These are phyloP conservation scores for Lodderomyces pseudojiufengensis DNA, from an alignment of 1,139 yeast species.

Conservation along the genomic window DNA sequence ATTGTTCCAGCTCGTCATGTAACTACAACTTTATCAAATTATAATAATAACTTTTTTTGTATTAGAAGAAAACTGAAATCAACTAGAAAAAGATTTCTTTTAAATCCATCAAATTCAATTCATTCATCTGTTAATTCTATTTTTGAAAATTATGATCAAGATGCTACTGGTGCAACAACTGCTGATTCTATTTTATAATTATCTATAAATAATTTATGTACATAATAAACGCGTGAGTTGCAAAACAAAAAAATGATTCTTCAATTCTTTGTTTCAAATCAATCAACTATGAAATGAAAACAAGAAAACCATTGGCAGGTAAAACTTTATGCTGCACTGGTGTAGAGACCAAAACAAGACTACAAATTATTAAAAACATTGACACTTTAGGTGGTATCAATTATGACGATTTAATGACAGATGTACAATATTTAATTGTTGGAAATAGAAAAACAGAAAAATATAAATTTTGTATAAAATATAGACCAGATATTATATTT, in stretches of 20 bases:
- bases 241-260: too few relatives aligned
- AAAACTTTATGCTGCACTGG: constrained; percentile 45
- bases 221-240: too few relatives aligned
- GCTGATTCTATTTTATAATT: constrained; percentile 1
- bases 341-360: constrained; percentile 25
- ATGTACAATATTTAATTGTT: constrained; percentile 63
- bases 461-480: constrained; percentile 57
- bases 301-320: constrained; percentile 28
- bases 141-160: constrained; percentile 1
- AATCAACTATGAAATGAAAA: constrained; percentile 2
- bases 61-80: too few relatives aligned
- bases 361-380: constrained; percentile 38
- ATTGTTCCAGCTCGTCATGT: constrained; percentile 10
- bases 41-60: not conserved
- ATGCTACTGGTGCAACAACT: constrained; percentile 3
- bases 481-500: constrained; percentile 58
- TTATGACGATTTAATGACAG: constrained; percentile 60
- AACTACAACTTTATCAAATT: constrained; percentile 6
- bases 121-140: constrained; percentile 2
- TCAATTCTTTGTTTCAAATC: too few relatives aligned
- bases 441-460: constrained; percentile 67
- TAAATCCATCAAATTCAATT: not conserved
- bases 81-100: too few relatives aligned
- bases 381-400: constrained; percentile 61
- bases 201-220: too few relatives aligned